Evolutionary conservation across 2,329 filamentous ascomycete species (phyloP).

Genomic region (Colletotrichum scovillei): DNA sequence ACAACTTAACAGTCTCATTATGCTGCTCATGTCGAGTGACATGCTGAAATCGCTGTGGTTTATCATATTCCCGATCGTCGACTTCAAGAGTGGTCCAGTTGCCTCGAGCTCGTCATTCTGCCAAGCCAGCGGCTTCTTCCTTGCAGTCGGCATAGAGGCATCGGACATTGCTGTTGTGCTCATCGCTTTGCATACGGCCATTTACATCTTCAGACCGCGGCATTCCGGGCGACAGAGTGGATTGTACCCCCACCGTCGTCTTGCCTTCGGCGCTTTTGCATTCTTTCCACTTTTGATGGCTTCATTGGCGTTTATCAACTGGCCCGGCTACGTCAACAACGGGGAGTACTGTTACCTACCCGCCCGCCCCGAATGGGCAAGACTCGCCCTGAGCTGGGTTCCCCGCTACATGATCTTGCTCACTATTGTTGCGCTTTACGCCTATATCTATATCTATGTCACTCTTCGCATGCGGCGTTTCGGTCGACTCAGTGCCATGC

Average conservation of each 20-base stretch:
- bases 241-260: conserved; percentile 73
- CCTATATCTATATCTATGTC: conserved; percentile 78
- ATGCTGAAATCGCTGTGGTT: conserved; percentile 77
- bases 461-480: conserved; percentile 55
- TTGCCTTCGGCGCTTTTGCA: conserved; percentile 68
- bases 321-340: conserved; percentile 68
- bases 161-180: conserved; percentile 78
- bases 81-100: conserved; percentile 64
- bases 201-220: conserved; percentile 75
- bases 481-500: conserved; percentile 38
- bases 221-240: conserved; percentile 65
- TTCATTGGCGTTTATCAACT: conserved; percentile 71
- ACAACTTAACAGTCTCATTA: conserved; percentile 68
- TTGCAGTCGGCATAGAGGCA: conserved; percentile 74
- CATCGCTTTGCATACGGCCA: conserved; percentile 78
- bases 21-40: conserved; percentile 79
- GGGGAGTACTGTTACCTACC: conserved; percentile 79
- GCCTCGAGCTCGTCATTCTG: conserved; percentile 67
- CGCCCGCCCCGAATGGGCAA: conserved; percentile 74
- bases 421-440: conserved; percentile 72
- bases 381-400: conserved; percentile 76
- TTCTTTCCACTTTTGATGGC: conserved; percentile 70
- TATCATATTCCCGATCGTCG: conserved; percentile 71
- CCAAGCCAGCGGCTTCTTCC: conserved; percentile 75
- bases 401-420: conserved; percentile 77